Evolutionary conservation across 1,284 basidiomycete species (phyloP).

Genomic region (Farysia itapuensis): DNA sequence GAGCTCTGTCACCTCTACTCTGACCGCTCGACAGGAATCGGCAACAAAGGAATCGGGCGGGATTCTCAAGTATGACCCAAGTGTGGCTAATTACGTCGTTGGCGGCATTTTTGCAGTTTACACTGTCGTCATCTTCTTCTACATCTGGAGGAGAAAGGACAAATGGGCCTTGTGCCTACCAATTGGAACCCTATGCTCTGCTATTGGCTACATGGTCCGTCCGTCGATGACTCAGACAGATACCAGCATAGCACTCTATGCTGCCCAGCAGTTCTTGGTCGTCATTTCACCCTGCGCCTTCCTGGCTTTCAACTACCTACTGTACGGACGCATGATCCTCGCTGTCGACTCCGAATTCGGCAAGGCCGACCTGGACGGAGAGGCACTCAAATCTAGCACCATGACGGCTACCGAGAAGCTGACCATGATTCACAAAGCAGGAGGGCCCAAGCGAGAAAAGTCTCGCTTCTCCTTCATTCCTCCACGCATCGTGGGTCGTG

Average conservation of each 20-base stretch:
- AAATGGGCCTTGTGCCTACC: constrained; percentile 43
- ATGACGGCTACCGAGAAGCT: constrained; percentile 13
- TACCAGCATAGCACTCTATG: constrained; percentile 21
- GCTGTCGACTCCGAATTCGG: constrained; percentile 28
- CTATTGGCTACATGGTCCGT: constrained; percentile 29
- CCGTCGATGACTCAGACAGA: constrained; percentile 12
- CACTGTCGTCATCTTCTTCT: constrained; percentile 9
- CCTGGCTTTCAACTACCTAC: constrained; percentile 49
- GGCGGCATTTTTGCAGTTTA: constrained; percentile 18
- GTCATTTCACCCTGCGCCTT: constrained; percentile 42
- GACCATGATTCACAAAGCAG: constrained; percentile 20
- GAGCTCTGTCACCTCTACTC: too few species aligned
- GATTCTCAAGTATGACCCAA: constrained; percentile 35
- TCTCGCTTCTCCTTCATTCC: constrained; percentile 36
- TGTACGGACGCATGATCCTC: constrained; percentile 37
- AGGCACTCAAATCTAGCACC: constrained; percentile 10
- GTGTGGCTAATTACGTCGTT: constrained; percentile 30
- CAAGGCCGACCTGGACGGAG: constrained; percentile 6
- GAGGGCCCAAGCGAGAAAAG: constrained; percentile 18
- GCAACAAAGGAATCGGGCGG: too few species aligned
- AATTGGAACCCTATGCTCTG: constrained; percentile 29
- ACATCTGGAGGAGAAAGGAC: constrained; percentile 19
- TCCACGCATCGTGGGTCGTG: constrained; percentile 34
- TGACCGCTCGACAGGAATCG: too few species aligned
- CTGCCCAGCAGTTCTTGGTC: constrained; percentile 34